Evolutionary conservation across 768 basidiomycete species (phyloP).

Genomic region (Lactifluus volemus): DNA sequence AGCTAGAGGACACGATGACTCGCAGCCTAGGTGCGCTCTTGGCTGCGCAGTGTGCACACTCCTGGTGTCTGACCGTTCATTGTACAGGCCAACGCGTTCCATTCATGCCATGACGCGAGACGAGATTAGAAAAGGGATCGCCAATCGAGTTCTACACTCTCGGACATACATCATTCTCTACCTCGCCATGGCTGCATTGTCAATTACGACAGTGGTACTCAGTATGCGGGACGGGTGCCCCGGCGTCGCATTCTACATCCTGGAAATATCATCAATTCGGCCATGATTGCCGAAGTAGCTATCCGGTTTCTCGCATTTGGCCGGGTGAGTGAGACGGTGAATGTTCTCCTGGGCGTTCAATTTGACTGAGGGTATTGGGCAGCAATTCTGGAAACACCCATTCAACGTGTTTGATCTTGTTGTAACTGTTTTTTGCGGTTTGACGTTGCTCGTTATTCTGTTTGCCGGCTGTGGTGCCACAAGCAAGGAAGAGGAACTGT

Average conservation of each 20-base stretch:
- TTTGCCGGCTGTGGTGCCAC: conserved; percentile 77
- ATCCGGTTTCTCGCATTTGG: conserved; percentile 92
- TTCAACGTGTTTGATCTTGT: conserved; percentile 87
- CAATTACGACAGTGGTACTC: conserved; percentile 76
- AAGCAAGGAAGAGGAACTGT: conserved; percentile 87
- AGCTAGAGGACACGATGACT: conserved; percentile 16
- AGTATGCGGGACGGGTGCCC: conserved; percentile 82
- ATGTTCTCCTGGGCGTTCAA: too few species aligned
- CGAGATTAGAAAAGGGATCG: conserved; percentile 78
- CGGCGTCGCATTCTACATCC: conserved; percentile 76
- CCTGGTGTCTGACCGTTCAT: background rate
- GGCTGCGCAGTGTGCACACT: conserved; percentile 15
- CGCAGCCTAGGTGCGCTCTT: conserved; percentile 22
- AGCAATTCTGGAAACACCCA: conserved; percentile 97
- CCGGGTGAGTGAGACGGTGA: conserved; percentile 47
- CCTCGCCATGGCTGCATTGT: conserved; percentile 80
- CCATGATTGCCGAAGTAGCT: conserved; percentile 91
- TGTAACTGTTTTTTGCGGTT: conserved; percentile 79
- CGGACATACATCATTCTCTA: conserved; percentile 82
- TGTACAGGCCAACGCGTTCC: conserved; percentile 60
- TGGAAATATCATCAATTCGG: conserved; percentile 84
- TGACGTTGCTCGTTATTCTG: conserved; percentile 83
- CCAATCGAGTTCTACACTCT: conserved; percentile 86
- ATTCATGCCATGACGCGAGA: conserved; percentile 78
- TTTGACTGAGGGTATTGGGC: conserved; percentile 10